Evolutionary conservation across 176 grass and related monocot species (phyloP).

Genomic region (bread wheat (Triticum aestivum)): DNA sequence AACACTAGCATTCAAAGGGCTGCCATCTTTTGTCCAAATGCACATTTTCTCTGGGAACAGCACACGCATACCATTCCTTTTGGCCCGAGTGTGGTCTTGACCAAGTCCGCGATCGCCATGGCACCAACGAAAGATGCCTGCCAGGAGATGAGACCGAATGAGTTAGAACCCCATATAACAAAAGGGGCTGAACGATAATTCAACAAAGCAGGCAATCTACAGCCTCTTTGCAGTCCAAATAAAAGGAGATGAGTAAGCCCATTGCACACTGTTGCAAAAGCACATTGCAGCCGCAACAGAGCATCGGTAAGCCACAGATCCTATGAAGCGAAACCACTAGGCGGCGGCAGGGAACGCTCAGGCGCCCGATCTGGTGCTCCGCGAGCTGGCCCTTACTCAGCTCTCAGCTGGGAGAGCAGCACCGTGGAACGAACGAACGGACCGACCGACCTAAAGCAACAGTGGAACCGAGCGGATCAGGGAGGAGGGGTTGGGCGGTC

Average conservation of each 20-base stretch:
- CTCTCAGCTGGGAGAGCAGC: background rate
- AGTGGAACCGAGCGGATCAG: background rate
- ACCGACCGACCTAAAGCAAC: background rate
- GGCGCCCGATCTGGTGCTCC: no score
- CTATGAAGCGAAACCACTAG: background rate
- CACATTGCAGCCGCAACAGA: background rate
- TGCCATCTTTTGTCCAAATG: background rate
- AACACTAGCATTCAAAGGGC: background rate
- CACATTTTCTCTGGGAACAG: background rate
- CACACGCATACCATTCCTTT: constrained; percentile 78
- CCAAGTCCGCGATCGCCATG: constrained; percentile 69
- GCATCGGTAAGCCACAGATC: background rate
- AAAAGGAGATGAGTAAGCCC: background rate
- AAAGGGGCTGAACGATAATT: background rate
- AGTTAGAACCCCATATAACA: background rate
- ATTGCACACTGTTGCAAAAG: background rate
- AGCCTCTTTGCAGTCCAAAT: background rate
- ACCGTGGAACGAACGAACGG: background rate
- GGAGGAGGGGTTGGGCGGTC: background rate
- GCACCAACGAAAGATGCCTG: constrained; percentile 82
- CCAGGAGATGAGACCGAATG: background rate
- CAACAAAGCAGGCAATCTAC: background rate
- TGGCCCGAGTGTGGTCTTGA: constrained; percentile 81
- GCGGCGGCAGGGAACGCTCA: no score
- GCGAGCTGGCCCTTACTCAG: background rate